phyloP scores from a whole-genome alignment of 768 basidiomycete genomes.

The Mycena galopus region DNA sequence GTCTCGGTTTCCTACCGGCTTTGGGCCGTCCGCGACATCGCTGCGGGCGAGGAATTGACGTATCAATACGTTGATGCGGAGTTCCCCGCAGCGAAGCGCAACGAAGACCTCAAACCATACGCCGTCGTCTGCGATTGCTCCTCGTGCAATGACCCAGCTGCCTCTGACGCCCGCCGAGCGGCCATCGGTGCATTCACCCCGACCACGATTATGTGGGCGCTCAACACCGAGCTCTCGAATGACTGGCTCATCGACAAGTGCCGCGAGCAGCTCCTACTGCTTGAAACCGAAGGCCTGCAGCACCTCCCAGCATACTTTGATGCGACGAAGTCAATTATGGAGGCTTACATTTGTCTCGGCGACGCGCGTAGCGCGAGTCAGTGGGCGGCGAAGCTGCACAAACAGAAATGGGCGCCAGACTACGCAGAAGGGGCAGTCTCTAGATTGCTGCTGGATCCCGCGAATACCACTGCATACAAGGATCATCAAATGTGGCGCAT shows the following conservation, averaged over 20 bases:
- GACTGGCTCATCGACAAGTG: constrained; percentile 4
- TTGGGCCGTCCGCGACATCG: constrained; percentile 45
- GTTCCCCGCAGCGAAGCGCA: constrained; percentile 40
- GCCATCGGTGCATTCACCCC: constrained; percentile 37
- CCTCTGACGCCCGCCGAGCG: constrained; percentile 25
- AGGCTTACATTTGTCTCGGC: constrained; percentile 3
- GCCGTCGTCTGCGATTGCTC: constrained; percentile 49
- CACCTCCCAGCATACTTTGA: neutral
- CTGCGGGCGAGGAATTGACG: constrained; percentile 50
- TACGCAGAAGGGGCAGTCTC: neutral
- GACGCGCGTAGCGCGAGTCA: constrained; percentile 14
- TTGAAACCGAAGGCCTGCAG: constrained; percentile 23
- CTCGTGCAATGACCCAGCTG: constrained; percentile 41
- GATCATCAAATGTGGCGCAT: constrained; percentile 13
- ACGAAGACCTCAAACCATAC: constrained; percentile 44
- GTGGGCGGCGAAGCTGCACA: constrained; percentile 5
- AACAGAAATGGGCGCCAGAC: constrained; percentile 34
- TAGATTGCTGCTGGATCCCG: constrained; percentile 4
- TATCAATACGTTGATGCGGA: constrained; percentile 41
- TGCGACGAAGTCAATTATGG: neutral
- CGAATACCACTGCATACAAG: constrained; percentile 8
- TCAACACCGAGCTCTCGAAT: constrained; percentile 36
- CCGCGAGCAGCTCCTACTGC: constrained; percentile 6
- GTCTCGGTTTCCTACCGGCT: constrained; percentile 46
- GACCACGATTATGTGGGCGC: constrained; percentile 44